Percentiles rank a stretch among this genome's conserved stretches.
Conservation (phyloP, 768 basidiomycete species). For the Serendipita sp. region DNA sequence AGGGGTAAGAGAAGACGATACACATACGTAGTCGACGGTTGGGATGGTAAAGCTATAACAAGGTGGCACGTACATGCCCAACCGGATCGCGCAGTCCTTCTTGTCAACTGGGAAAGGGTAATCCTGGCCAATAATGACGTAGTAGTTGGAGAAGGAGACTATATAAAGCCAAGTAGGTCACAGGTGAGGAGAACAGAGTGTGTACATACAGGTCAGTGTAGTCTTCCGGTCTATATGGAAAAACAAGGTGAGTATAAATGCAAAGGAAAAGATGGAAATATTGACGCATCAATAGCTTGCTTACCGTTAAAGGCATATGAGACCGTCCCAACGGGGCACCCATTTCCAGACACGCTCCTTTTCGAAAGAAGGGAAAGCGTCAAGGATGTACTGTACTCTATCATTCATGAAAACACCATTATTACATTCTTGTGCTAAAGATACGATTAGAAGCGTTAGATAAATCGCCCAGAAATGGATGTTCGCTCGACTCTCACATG, state of each 20-base stretch:
- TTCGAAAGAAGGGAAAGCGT: no score
- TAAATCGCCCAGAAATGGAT: no score
- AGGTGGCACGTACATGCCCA: neutral
- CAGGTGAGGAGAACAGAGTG: neutral
- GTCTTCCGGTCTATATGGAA: neutral
- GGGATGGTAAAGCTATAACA: neutral
- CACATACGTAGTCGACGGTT: constrained; percentile 2
- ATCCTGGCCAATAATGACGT: neutral
- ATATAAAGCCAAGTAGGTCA: neutral
- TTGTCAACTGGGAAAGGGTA: neutral
- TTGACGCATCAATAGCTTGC: neutral
- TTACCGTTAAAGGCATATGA: neutral
- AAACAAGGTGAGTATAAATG: no score
- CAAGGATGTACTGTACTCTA: no score
- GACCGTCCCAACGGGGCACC: neutral
- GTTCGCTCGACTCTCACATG: no score
- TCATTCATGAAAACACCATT: neutral
- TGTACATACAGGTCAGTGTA: neutral
- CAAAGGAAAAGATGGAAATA: no score
- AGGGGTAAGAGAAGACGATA: neutral
- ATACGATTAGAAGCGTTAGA: no score
- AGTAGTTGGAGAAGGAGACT: constrained; percentile 1
- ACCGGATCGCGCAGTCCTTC: neutral
- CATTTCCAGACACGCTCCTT: neutral
- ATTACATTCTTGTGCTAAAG: no score